These are phyloP conservation scores for Fusarium longipes DNA, from an alignment of 2,329 filamentous ascomycete species.

Conservation along the genomic window DNA sequence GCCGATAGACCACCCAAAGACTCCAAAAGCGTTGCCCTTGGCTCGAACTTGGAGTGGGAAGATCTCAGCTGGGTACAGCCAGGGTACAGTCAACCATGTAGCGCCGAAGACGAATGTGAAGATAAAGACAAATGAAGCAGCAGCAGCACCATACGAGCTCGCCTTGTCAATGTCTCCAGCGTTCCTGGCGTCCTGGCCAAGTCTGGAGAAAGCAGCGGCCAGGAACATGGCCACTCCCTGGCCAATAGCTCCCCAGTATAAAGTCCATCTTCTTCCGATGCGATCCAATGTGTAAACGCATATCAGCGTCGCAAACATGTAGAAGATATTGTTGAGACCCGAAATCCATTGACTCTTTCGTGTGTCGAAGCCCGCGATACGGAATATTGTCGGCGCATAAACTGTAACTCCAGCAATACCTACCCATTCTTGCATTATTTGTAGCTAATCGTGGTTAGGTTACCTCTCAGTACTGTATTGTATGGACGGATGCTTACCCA, in stretches of 20 bases:
- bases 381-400: conserved; percentile 69
- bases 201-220: conserved; percentile 62
- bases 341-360: conserved; percentile 72
- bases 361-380: conserved; percentile 72
- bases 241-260: conserved; percentile 74
- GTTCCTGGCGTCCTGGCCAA: conserved; percentile 63
- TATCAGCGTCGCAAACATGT: conserved; percentile 73
- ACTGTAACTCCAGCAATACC: conserved; percentile 76
- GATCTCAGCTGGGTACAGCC: conserved; percentile 78
- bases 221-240: conserved; percentile 76
- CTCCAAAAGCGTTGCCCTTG: conserved; percentile 80
- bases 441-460: neutral
- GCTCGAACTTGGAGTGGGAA: conserved; percentile 78
- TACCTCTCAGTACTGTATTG: accelerated
- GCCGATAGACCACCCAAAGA: conserved; percentile 80
- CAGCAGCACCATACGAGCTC: conserved; percentile 69
- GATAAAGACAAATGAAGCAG: conserved; percentile 76
- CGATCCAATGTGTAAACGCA: conserved; percentile 77
- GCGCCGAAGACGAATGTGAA: conserved; percentile 57
- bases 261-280: conserved; percentile 75
- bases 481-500: conserved; percentile 60
- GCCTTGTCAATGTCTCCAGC: conserved; percentile 58
- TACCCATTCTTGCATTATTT: conserved; percentile 40
- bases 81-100: conserved; percentile 64
- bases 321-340: conserved; percentile 63